Base-by-base conservation (phyloP, 1,284 basidiomycete species). In the Apiotrichum domesticum region DNA sequence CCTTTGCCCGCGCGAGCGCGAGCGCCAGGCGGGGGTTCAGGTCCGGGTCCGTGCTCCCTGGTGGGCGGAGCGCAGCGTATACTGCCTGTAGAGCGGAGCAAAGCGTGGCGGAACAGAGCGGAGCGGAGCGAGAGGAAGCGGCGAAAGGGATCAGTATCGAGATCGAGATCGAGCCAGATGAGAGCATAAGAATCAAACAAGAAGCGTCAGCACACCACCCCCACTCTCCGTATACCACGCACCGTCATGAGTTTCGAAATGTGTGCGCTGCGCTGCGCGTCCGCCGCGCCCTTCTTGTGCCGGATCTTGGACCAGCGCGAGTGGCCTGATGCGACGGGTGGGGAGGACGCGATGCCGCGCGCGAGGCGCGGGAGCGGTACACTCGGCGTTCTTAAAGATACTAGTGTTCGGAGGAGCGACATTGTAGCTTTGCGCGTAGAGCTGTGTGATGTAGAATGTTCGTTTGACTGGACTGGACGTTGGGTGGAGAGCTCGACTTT, bases 221-320 rank as follows among this genome's bases (percentile, higher is more conserved):
- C 37, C 37, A 39, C 15, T 15, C 40, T 35, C 43, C 34, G 43
- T n/a, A 41, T 6, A 33, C 10, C 7, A 69, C 84, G 58, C 70
- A 88, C 87, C 60, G 80, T 79, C 57, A 79, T 82, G 5, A 84
- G 80, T 64, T 80, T 83, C 43, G 81, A 80, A 55, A 84, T 87
- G 10, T 85, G 58, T 37, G 78, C 77, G 47, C 85, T 83, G 69
- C 84, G 85, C 67, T 84, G 82, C 3, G 80, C 79, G 69, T 92
- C 89, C 53, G 82, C 85, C 2, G 80, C 79, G 10, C 87, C 88
- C 67, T 92, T 92, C 66, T 81, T 83, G 59, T 88, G 83, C 71
- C 88, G 86, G 71, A 92, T 91, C 80, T 92, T 92, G 3, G 88
- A 88, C 89, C 89, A 92, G 53, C 71, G 59, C 52, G 68, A 70